Conservation (phyloP, 164 flowering plant species). For the Umbilicus rupestris region DNA sequence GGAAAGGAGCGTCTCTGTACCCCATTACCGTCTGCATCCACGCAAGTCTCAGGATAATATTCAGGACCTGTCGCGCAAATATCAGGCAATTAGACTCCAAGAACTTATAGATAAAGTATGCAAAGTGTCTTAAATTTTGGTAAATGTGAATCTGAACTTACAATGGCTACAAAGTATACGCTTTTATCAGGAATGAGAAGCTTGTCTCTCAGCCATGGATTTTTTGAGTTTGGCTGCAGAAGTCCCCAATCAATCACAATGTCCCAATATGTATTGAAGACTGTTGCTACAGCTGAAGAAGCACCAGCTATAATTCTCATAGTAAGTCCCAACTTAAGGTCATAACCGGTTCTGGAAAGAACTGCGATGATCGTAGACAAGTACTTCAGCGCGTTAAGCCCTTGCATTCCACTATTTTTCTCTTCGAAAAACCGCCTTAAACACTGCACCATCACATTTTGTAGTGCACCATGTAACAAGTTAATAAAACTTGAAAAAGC, state of each 20-base stretch:
- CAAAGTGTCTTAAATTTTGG: neutral
- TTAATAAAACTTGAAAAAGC: no score
- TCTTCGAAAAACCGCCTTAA: constrained; percentile 35
- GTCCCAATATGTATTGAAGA: constrained; percentile 40
- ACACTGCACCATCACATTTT: no score
- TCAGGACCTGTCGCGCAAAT: constrained; percentile 29
- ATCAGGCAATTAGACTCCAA: neutral
- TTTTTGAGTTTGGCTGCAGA: constrained; percentile 26
- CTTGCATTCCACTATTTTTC: constrained; percentile 30
- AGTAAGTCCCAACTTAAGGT: constrained; percentile 9
- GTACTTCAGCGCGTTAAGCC: constrained; percentile 37
- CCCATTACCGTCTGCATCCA: constrained; percentile 56
- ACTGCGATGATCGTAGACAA: constrained; percentile 36
- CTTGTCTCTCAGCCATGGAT: constrained; percentile 43
- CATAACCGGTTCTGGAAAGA: constrained; percentile 25
- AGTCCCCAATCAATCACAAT: constrained; percentile 50
- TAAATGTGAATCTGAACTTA: constrained; percentile 13
- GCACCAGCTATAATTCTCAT: constrained; percentile 25
- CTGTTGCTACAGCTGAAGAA: constrained; percentile 28
- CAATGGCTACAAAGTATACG: constrained; percentile 45
- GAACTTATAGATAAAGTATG: no score
- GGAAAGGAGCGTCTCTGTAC: constrained; percentile 19
- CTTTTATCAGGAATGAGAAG: constrained; percentile 29
- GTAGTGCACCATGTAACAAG: neutral
- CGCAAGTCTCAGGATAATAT: constrained; percentile 52